Conservation (phyloP, 257 asterid genomes). For the Solanum raphanifolium region DNA sequence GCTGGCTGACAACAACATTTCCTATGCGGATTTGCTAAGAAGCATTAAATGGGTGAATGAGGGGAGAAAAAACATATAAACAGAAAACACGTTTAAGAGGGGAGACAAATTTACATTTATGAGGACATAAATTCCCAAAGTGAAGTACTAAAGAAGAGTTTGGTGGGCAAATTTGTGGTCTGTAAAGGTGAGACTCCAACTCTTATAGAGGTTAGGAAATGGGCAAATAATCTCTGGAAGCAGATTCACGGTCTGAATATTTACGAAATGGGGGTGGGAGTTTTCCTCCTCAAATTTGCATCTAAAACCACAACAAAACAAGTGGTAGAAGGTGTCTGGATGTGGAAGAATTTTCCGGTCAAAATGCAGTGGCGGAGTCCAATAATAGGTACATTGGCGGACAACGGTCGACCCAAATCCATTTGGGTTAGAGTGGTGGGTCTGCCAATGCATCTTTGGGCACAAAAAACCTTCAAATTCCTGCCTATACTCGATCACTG, state of each 20-base stretch:
- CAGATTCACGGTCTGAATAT: background rate
- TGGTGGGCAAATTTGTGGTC: background rate
- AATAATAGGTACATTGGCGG: background rate
- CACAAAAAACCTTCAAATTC: background rate
- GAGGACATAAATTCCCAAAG: background rate
- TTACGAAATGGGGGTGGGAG: background rate
- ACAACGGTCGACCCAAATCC: background rate
- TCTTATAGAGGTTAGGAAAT: no score
- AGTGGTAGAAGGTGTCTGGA: background rate
- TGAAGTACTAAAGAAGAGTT: background rate
- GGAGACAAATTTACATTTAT: background rate
- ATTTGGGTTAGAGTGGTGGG: background rate
- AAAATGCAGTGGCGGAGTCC: no score
- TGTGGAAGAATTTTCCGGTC: no score
- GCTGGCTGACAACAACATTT: background rate
- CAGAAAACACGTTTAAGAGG: background rate
- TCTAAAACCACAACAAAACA: background rate
- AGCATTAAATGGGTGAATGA: background rate
- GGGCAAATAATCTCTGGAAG: no score
- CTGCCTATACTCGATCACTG: no score
- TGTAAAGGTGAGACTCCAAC: background rate
- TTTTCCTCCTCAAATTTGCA: background rate
- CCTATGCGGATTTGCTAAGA: background rate
- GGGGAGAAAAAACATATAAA: background rate
- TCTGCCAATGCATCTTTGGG: background rate